Base-by-base conservation (phyloP, 345 rosid genomes). In the Eutrema japonicum region DNA sequence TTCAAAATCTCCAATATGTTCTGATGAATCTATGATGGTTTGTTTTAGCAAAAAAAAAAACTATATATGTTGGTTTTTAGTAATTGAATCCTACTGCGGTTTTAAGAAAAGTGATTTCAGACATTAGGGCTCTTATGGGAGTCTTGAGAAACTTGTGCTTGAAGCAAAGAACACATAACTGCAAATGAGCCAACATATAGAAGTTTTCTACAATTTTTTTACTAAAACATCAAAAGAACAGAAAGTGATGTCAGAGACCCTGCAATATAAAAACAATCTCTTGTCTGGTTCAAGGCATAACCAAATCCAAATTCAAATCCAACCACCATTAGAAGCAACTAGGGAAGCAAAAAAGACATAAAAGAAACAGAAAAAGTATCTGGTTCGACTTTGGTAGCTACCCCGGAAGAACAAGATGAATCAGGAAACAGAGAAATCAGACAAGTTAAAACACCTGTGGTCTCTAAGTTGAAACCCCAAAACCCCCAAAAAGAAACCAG, bases 391-490 rank as follows among this genome's bases (percentile, higher is more conserved):
- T 40, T 2, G 16, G 68, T 40, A 29, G 68, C 60, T 41, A 50
- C 68, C 59, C 42, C 2, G 5, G 33, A 61, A 60, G 52, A 68
- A 55, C 30, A 59, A 49, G 18, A 66, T 59, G 32, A 74, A 66
- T 66, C 46, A 58, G 22, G 54, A 47, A 38, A 57, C 61, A 57
- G 45, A 66, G 30, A 57, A 57, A 48, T 30, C 66, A 68, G 55
- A 60, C 54, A 33, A 65, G 73, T 75, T 75, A 35, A 66, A 67
- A 68, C 73, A 68, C 22, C 26, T 60, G 53, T 74, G 67, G 66
- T 74, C 72, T 74, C 73, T 75, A 35, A 42, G 41, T n/a, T 61
- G 63, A 68, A 75, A 75, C 63, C 73, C 58, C 71, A 10, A 47
- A 60, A 40, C 14, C 55, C 71, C 71, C 51, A 13, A 64, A 14